Conservation (phyloP, 169 alveolate species). For the Ichthyophthirius multifiliis region DNA sequence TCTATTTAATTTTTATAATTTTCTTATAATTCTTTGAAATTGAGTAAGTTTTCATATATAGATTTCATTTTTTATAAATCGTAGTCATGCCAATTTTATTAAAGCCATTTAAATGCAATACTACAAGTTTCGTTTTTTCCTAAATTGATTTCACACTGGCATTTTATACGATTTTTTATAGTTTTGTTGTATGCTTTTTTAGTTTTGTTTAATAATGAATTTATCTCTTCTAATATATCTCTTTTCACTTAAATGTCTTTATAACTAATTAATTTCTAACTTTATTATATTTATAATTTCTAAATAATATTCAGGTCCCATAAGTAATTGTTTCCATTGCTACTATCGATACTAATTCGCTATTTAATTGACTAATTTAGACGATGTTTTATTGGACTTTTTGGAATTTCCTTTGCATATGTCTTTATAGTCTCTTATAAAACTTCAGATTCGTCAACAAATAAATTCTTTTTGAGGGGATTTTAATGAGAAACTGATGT, state of each 20-base stretch:
- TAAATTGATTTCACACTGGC: conserved; percentile 24
- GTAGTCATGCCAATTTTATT: neutral
- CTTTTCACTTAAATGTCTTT: neutral
- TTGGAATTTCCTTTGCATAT: neutral
- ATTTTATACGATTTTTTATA: conserved; percentile 1
- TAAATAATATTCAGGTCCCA: neutral
- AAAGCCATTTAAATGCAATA: neutral
- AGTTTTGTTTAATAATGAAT: neutral
- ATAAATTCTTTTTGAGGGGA: no score
- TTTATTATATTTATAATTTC: no score
- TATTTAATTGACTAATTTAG: neutral
- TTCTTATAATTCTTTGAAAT: neutral
- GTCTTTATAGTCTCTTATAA: neutral
- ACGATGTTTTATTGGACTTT: neutral
- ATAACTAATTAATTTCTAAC: neutral
- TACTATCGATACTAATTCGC: neutral
- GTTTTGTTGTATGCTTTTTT: neutral
- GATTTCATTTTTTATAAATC: neutral
- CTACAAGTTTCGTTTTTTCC: neutral
- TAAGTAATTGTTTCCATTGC: neutral
- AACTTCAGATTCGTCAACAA: neutral
- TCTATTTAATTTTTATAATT: neutral
- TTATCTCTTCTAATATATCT: neutral
- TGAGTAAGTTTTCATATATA: neutral
- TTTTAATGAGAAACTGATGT: no score